Percentiles rank a stretch among this genome's conserved stretches.
phyloP scores from a whole-genome alignment of 371 early-diverging fungal genomes.

The Apophysomyces variabilis region DNA sequence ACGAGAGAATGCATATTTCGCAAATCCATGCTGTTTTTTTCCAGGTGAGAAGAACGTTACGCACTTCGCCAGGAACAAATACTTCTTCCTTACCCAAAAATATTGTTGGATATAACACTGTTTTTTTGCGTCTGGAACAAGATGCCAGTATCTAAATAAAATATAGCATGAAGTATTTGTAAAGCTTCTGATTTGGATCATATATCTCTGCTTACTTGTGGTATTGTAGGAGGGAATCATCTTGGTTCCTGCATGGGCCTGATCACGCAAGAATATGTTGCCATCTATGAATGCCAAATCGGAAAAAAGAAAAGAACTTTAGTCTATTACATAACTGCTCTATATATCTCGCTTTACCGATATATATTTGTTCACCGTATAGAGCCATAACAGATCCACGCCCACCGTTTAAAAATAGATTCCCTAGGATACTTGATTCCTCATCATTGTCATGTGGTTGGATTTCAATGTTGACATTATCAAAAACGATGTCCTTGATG shows the following conservation, averaged over 20 bases:
- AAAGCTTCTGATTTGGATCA: neutral
- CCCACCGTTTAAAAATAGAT: conserved; percentile 45
- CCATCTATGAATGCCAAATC: conserved; percentile 28
- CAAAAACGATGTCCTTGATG: conserved; percentile 45
- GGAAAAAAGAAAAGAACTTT: neutral
- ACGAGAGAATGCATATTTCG: conserved; percentile 30
- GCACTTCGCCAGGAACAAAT: neutral
- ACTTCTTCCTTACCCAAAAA: conserved; percentile 37
- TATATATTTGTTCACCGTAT: conserved; percentile 30
- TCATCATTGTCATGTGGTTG: conserved; percentile 32
- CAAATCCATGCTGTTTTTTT: conserved; percentile 37
- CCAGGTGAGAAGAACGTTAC: neutral
- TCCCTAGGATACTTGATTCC: conserved; percentile 37
- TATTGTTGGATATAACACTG: conserved; percentile 48
- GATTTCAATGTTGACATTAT: conserved; percentile 42
- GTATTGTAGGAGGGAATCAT: conserved; percentile 31
- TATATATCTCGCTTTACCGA: conserved; percentile 29
- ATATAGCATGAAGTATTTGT: neutral
- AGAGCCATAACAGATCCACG: conserved; percentile 36
- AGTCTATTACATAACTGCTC: neutral
- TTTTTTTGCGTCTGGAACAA: conserved; percentile 40
- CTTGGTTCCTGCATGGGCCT: conserved; percentile 29
- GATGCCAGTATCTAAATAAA: conserved; percentile 34
- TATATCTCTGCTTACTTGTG: conserved; percentile 28
- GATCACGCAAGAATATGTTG: conserved; percentile 48